phyloP scores from a whole-genome alignment of 2,329 filamentous ascomycete species.

The Chaetomium olivaceum region DNA sequence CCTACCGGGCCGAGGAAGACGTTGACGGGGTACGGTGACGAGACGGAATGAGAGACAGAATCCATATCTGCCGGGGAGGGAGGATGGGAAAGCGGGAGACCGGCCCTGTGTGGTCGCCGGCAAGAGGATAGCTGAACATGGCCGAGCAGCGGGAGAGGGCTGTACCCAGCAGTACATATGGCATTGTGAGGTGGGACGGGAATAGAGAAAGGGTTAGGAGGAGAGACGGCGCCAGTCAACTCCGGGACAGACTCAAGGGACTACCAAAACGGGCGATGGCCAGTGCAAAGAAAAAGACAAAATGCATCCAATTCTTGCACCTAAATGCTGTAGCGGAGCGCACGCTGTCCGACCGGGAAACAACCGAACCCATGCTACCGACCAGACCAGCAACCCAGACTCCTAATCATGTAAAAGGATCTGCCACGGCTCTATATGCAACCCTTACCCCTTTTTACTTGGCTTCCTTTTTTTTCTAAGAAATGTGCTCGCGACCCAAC shows the following conservation, averaged over 20 bases:
- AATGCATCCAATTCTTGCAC: constrained; percentile 2
- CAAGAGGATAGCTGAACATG: not conserved
- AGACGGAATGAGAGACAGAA: constrained; percentile 34
- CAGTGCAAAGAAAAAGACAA: not conserved
- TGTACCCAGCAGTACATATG: constrained; percentile 28
- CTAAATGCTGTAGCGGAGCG: not conserved
- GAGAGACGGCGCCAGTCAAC: not conserved
- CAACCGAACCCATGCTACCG: not conserved
- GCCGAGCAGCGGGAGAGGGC: not conserved
- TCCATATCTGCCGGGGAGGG: not conserved
- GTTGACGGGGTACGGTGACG: constrained; percentile 62
- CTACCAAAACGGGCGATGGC: not conserved
- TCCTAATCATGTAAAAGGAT: not conserved
- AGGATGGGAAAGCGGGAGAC: not conserved
- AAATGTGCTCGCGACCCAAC: too few species aligned
- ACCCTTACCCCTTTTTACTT: not conserved
- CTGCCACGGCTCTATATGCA: constrained; percentile 12
- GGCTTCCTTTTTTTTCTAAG: not conserved
- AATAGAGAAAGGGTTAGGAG: constrained; percentile 12
- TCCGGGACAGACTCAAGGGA: not conserved
- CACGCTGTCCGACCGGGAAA: not conserved
- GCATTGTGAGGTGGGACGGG: constrained; percentile 17
- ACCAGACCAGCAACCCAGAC: not conserved
- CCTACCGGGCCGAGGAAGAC: constrained; percentile 60
- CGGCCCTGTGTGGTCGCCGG: not conserved